A percentile compares a stretch with the other conserved stretches of the same genome.
Conservation (phyloP, 371 early-diverging fungal genomes). For the Nematocida sp. region DNA sequence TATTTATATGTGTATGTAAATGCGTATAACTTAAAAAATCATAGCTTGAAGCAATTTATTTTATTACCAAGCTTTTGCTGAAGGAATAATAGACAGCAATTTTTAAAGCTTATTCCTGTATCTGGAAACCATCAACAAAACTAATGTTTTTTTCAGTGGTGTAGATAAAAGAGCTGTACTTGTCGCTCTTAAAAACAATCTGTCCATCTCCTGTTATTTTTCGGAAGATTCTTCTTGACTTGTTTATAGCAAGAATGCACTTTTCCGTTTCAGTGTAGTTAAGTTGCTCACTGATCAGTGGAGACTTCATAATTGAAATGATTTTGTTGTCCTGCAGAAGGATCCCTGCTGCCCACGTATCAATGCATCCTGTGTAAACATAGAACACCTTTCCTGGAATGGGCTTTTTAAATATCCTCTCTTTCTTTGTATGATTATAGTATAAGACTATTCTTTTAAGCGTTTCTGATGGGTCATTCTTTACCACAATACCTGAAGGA, state of each 20-base stretch:
- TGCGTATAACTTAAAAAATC: too few relatives aligned
- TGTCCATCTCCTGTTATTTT: background rate
- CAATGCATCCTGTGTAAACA: conserved; percentile 8
- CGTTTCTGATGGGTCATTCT: conserved; percentile 2
- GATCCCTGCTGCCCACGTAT: conserved; percentile 2
- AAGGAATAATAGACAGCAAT: background rate
- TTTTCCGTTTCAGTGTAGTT: conserved; percentile 17
- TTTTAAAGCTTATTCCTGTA: background rate
- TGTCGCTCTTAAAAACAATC: conserved; percentile 11
- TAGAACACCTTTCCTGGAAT: background rate
- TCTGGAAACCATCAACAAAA: background rate
- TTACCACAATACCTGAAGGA: conserved; percentile 5
- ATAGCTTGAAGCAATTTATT: too few relatives aligned
- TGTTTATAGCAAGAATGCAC: conserved; percentile 28
- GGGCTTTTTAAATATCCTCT: conserved; percentile 11
- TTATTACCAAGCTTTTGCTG: background rate
- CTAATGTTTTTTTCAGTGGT: background rate
- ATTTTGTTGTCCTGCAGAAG: conserved; percentile 1
- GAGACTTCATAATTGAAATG: conserved; percentile 1
- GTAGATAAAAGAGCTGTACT: conserved; percentile 24
- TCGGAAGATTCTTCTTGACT: background rate
- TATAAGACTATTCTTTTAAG: background rate
- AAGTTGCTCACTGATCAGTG: background rate
- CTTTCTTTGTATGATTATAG: background rate
- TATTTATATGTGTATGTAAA: too few relatives aligned